A percentile compares a stretch with the other conserved stretches of the same genome.
These are phyloP conservation scores for Fonsecaea pugnacius DNA, from an alignment of 2,329 filamentous ascomycete species.

Conservation along the genomic window DNA sequence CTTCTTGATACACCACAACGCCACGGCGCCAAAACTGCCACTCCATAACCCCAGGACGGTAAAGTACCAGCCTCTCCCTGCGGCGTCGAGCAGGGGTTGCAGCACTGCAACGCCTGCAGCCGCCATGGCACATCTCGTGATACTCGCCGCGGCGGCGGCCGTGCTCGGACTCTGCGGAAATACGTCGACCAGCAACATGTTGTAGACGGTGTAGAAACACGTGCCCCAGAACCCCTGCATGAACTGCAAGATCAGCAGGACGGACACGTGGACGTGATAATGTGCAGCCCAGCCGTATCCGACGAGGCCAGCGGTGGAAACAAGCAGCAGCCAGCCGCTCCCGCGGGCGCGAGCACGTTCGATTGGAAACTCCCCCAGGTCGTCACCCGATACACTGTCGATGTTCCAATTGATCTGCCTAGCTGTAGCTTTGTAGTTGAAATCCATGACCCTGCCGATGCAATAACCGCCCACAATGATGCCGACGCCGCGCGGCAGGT, in stretches of 20 bases:
- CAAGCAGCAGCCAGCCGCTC: slow-evolving; percentile 20
- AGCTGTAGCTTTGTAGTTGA: slow-evolving; percentile 48
- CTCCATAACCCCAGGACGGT: slow-evolving; percentile 36
- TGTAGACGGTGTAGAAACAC: slow-evolving; percentile 44
- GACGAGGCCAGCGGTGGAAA: slow-evolving; percentile 30
- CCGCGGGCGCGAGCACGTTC: slow-evolving; percentile 45
- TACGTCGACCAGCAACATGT: slow-evolving; percentile 46
- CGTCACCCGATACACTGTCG: slow-evolving; percentile 17
- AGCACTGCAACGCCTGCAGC: slow-evolving; percentile 44
- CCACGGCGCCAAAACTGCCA: slow-evolving; percentile 17
- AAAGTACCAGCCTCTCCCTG: slow-evolving; percentile 42
- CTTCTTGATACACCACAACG: slow-evolving; percentile 22
- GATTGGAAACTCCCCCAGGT: slow-evolving; percentile 48
- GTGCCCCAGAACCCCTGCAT: slow-evolving; percentile 45
- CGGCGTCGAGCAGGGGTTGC: slow-evolving; percentile 42
- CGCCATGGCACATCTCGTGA: slow-evolving; percentile 45
- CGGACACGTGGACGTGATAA: slow-evolving; percentile 40
- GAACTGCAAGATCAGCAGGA: slow-evolving; percentile 47
- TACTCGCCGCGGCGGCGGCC: slow-evolving; percentile 46
- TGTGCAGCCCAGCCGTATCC: slow-evolving; percentile 44
- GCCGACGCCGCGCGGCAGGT: slow-evolving; percentile 37
- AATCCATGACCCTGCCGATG: slow-evolving; percentile 41
- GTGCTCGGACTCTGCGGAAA: slow-evolving; percentile 45
- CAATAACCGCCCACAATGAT: slow-evolving; percentile 34
- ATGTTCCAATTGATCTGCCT: slow-evolving; percentile 41